Evolutionary conservation across 139 green algal species (phyloP).

Genomic region (Zygnema cylindricum): DNA sequence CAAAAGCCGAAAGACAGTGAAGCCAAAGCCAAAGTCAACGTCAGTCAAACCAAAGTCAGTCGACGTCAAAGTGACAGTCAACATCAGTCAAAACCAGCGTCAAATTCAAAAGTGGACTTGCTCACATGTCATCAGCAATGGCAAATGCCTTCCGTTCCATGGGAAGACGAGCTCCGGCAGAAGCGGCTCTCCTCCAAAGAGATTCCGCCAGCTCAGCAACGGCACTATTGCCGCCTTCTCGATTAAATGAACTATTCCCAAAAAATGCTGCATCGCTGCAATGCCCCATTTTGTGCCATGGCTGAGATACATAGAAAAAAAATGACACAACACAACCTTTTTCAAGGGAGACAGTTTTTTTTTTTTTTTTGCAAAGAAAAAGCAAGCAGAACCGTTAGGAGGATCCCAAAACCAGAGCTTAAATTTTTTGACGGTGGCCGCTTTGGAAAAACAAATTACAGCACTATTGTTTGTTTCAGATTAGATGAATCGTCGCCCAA

Average conservation of each 20-base stretch:
- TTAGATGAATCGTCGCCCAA: no score
- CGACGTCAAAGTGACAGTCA: not conserved
- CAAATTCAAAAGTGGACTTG: not conserved
- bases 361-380: not conserved
- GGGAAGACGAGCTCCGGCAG: constrained; percentile 59
- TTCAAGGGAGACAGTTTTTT: no score
- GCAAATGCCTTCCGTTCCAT: constrained; percentile 66
- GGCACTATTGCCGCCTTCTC: constrained; percentile 1
- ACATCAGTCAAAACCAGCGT: no score
- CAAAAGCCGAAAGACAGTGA: not conserved
- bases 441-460: no score
- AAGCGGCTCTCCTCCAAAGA: constrained; percentile 64
- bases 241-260: not conserved
- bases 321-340: no score
- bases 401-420: no score
- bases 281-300: no score
- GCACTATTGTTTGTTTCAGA: no score
- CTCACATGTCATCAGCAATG: constrained; percentile 71
- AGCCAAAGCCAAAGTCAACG: not conserved
- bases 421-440: no score
- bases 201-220: constrained; percentile 28
- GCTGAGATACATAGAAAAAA: no score
- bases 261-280: constrained; percentile 16
- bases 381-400: no score
- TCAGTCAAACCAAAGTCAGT: not conserved